Evolutionary conservation across 2,329 filamentous ascomycete genomes (phyloP), one percentile per base, ranked within the genome.

Genomic region (Leptodontidium sp.): DNA sequence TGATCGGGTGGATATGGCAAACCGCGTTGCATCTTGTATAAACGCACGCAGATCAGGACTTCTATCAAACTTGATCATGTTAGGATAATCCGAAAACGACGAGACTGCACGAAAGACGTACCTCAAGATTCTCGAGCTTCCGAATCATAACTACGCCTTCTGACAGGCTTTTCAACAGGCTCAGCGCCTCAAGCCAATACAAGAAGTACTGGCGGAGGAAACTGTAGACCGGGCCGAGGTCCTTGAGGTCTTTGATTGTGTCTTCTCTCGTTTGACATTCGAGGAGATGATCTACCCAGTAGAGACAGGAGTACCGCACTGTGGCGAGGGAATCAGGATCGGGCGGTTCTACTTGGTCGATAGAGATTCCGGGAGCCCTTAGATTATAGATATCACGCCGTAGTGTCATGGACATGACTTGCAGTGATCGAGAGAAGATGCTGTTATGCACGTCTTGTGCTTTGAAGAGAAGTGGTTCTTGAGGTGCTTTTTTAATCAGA

Each of bases 271-370:
- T 67, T 47, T 59, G 2, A 75, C 67, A 38, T 73, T 73, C 61
- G 64, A 76, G 17, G n/a, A 80, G 68, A 71, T 81, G 78, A 55
- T 78, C 73, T 26, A 76, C 70, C 80, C 79, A 81, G 67, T 77
- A 77, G 45, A 79, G 64, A 65, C 77, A 79, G 9, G 77, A 73
- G 12, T 57, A 67, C 76, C 57, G 71, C 32, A 75, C 62, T 3
- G 74, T 17, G 5, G 74, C 72, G 61, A 79, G 65, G 63, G 74
- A 71, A 71, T 79, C 71, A 64, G 74, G 68, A 65, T 71, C 26
- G 49, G 76, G 68, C 68, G 68, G 47, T 67, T 70, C 43, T 43
- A 77, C 68, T 45, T 74, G 1, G 5, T 77, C 66, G 40, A 79
- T 75, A 0, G 61, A 63, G 61, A 61, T 61, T 29, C 77, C 77